Conservation (phyloP, 345 rosid genomes). For the Camelina laxa region DNA sequence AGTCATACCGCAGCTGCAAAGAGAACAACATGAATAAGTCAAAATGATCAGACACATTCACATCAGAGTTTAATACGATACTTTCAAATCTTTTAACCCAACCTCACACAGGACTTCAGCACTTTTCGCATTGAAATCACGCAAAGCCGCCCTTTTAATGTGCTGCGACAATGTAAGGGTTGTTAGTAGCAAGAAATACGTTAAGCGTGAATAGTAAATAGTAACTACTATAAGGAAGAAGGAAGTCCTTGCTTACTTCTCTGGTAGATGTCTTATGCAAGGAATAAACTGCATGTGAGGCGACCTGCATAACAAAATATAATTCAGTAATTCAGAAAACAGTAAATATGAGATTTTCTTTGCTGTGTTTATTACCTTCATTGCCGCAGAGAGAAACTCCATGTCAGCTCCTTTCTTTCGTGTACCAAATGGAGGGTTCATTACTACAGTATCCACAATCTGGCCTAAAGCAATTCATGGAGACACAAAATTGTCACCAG, state of each 20-base stretch:
- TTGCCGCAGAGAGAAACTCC: constrained; percentile 74
- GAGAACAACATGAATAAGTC: background rate
- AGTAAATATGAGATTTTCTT: background rate
- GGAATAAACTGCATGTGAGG: constrained; percentile 88
- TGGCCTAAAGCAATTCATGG: constrained; percentile 50
- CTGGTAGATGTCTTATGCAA: constrained; percentile 98
- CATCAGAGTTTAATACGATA: constrained; percentile 13
- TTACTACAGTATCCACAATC: constrained; percentile 77
- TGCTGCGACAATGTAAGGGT: constrained; percentile 52
- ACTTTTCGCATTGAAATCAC: constrained; percentile 73
- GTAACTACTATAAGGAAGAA: background rate
- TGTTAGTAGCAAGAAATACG: constrained; percentile 3
- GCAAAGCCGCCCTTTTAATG: constrained; percentile 71
- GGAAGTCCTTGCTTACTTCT: constrained; percentile 58
- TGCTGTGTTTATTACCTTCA: constrained; percentile 59
- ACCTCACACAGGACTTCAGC: constrained; percentile 98
- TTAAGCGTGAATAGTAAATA: background rate
- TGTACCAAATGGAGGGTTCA: constrained; percentile 99
- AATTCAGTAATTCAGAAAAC: background rate
- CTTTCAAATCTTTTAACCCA: constrained; percentile 18
- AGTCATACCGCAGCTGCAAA: constrained; percentile 74
- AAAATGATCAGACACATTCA: constrained; percentile 13
- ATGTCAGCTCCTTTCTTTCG: constrained; percentile 90
- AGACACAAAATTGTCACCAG: background rate
- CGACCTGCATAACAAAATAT: constrained; percentile 50